A percentile compares a stretch with the other conserved stretches of the same genome.
Evolutionary conservation across 192 early-diverging fungal species (phyloP).

Genomic region (Chytriomyces sp.): DNA sequence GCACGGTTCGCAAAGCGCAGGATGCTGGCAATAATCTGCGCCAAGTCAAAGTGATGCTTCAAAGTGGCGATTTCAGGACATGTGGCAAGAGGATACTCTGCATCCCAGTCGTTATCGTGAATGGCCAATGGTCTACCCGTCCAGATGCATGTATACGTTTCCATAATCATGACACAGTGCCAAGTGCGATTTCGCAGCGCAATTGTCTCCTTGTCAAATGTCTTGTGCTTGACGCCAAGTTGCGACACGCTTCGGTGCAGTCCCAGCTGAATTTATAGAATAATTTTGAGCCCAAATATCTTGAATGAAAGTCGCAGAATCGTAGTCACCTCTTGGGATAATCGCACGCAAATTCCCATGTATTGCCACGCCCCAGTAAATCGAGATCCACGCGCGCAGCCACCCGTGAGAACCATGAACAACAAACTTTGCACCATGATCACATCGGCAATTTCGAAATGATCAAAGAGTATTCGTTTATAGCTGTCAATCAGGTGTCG

Average conservation of each 20-base stretch:
- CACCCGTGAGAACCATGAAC: constrained; percentile 20
- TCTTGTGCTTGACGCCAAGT: constrained; percentile 18
- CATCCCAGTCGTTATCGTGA: constrained; percentile 34
- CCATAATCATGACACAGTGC: constrained; percentile 34
- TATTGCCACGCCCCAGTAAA: constrained; percentile 20
- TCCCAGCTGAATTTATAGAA: constrained; percentile 3
- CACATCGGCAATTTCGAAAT: constrained; percentile 25
- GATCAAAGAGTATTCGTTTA: constrained; percentile 29
- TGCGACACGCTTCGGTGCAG: constrained; percentile 13
- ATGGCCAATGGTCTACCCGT: constrained; percentile 30
- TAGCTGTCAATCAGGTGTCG: not conserved
- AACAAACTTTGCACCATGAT: constrained; percentile 24
- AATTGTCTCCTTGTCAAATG: constrained; percentile 7
- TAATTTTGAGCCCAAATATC: not conserved
- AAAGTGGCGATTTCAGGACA: constrained; percentile 2
- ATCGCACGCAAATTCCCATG: constrained; percentile 30
- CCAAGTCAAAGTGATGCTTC: constrained; percentile 25
- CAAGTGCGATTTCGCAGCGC: constrained; percentile 23
- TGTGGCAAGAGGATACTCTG: constrained; percentile 2
- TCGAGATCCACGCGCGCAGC: constrained; percentile 15
- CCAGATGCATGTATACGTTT: constrained; percentile 34
- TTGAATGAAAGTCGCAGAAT: not conserved
- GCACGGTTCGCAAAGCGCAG: constrained; percentile 32
- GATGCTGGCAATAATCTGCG: constrained; percentile 20
- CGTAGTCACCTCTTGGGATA: constrained; percentile 8